Percentiles rank a stretch among this genome's conserved stretches.
Conservation (phyloP, 352 stramenopile genomes). For the Globisporangium barbulae region DNA sequence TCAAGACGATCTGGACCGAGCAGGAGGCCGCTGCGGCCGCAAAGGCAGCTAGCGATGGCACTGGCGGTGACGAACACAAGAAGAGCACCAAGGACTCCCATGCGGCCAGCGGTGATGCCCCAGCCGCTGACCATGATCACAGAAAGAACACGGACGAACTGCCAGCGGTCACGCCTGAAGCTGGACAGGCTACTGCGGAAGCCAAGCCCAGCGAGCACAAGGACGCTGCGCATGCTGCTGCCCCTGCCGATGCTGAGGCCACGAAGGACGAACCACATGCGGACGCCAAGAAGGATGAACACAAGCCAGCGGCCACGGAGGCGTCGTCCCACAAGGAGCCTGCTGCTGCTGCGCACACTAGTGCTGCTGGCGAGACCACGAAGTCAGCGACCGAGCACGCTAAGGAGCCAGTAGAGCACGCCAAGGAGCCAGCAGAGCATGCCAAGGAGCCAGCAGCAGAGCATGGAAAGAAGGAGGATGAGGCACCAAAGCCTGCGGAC, state of each 20-base stretch:
- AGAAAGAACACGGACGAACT: constrained; percentile 1
- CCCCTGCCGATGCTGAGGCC: constrained; percentile 4
- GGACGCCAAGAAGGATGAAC: constrained; percentile 8
- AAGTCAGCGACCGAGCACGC: constrained; percentile 2
- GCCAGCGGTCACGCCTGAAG: not conserved
- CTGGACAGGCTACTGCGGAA: not conserved
- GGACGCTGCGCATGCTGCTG: not conserved
- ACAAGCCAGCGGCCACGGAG: constrained; percentile 1
- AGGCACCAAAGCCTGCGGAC: not conserved
- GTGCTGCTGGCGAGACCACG: not conserved
- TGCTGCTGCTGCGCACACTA: not conserved
- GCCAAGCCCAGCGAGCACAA: not conserved
- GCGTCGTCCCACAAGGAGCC: constrained; percentile 1
- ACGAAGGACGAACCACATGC: constrained; percentile 3
- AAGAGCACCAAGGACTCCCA: constrained; percentile 39
- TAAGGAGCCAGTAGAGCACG: constrained; percentile 1
- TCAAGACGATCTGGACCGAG: constrained; percentile 62
- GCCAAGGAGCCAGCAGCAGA: not conserved
- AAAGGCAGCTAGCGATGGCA: not conserved
- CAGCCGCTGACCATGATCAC: not conserved
- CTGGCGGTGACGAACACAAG: constrained; percentile 21
- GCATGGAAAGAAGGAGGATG: not conserved
- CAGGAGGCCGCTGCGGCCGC: constrained; percentile 14
- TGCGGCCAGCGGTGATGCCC: constrained; percentile 6
- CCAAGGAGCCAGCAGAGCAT: not conserved